phyloP scores from a whole-genome alignment of 129 eudicot genomes.

The Helichrysum umbraculigerum region DNA sequence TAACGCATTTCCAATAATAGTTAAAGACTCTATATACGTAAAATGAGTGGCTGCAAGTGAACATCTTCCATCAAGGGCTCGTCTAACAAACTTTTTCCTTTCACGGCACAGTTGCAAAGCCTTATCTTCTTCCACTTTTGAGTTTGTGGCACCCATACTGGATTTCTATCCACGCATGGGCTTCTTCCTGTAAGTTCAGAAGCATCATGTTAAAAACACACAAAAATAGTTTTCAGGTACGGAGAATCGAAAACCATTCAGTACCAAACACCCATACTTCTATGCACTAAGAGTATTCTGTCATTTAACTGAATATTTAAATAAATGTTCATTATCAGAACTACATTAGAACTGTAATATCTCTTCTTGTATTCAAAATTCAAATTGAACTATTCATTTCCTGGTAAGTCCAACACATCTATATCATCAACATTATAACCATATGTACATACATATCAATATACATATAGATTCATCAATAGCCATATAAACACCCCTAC shows the following conservation, averaged over 20 bases:
- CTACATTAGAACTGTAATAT: neutral
- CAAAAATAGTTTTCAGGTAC: neutral
- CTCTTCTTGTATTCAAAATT: neutral
- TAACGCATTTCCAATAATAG: conserved; percentile 61
- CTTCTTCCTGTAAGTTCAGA: conserved; percentile 22
- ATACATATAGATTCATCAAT: too few species aligned
- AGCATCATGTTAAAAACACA: neutral
- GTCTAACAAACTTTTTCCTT: conserved; percentile 81
- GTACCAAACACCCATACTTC: neutral
- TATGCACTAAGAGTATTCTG: neutral
- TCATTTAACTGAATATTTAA: too few species aligned
- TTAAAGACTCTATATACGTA: conserved; percentile 68
- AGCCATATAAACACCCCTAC: too few species aligned
- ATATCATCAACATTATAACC: too few species aligned
- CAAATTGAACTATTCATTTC: too few species aligned
- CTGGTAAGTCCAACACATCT: too few species aligned
- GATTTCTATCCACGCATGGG: conserved; percentile 24
- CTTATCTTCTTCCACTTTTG: conserved; percentile 87
- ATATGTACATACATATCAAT: too few species aligned
- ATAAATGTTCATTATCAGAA: neutral
- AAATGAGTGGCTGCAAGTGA: conserved; percentile 85
- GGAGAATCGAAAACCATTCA: neutral
- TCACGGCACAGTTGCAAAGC: conserved; percentile 88
- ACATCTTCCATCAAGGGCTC: conserved; percentile 93
- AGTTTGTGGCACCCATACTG: conserved; percentile 81